phyloP scores from a whole-genome alignment of 352 stramenopile species.

The Peronosclerospora sorghi region DNA sequence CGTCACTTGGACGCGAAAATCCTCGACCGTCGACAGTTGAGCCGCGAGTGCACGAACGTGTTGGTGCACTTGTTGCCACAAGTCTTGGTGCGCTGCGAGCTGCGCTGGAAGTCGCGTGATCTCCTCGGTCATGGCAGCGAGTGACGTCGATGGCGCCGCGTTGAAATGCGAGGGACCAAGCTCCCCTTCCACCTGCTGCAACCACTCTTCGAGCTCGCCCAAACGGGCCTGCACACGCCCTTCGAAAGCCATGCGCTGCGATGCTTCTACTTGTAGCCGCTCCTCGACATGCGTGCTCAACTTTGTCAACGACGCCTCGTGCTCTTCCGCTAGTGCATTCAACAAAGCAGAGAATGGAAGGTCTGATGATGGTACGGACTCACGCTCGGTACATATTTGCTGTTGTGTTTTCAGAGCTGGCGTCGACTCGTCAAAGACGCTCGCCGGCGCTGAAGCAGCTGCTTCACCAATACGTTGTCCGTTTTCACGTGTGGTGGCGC shows the following conservation, averaged over 20 bases:
- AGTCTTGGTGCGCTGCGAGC: conserved; percentile 8
- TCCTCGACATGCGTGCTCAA: conserved; percentile 66
- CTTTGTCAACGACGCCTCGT: conserved; percentile 53
- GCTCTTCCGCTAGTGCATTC: conserved; percentile 45
- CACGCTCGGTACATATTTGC: conserved; percentile 1
- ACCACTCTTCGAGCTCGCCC: conserved; percentile 62
- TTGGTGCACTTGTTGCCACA: conserved; percentile 8
- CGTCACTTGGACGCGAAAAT: conserved; percentile 26
- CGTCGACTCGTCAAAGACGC: conserved; percentile 11
- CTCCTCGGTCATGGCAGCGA: conserved; percentile 11
- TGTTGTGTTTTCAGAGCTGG: conserved; percentile 10
- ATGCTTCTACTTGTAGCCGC: conserved; percentile 43
- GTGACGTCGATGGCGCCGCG: conserved; percentile 6
- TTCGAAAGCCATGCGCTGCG: conserved; percentile 51
- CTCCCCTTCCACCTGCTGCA: conserved; percentile 69
- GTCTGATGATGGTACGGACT: conserved; percentile 4
- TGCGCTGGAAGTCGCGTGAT: conserved; percentile 13
- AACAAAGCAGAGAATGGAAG: conserved; percentile 45
- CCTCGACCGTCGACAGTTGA: conserved; percentile 22
- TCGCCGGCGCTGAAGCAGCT: neutral
- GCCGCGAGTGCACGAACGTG: conserved; percentile 4
- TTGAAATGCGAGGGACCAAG: conserved; percentile 36
- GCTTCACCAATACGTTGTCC: conserved; percentile 11
- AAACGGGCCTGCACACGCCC: conserved; percentile 39
- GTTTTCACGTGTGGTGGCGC: conserved; percentile 2